Percentiles rank a stretch among this genome's conserved stretches.
Conservation (phyloP, 257 asterid species). For the Gentiana dahurica region DNA sequence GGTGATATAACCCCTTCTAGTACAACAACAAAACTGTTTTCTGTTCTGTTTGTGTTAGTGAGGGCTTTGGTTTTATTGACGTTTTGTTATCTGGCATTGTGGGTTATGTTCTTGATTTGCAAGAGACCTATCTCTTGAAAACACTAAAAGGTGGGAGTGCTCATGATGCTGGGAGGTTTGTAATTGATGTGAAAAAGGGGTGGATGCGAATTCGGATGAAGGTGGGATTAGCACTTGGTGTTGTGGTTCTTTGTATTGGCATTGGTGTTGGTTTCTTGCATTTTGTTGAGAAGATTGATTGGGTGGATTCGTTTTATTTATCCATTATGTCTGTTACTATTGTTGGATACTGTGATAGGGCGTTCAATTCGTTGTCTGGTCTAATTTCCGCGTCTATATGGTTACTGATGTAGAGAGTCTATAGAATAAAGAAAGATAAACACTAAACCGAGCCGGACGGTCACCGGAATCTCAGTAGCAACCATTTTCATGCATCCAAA, state of each 20-base stretch:
- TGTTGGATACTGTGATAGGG: slow-evolving; percentile 93
- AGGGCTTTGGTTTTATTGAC: slow-evolving; percentile 83
- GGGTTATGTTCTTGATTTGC: slow-evolving; percentile 82
- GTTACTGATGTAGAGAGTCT: slow-evolving; percentile 51
- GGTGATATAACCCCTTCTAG: slow-evolving; percentile 89
- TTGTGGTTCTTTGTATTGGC: slow-evolving; percentile 81
- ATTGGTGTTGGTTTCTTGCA: slow-evolving; percentile 71
- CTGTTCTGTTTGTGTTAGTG: slow-evolving; percentile 76
- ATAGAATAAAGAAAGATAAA: too few species aligned
- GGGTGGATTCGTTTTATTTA: slow-evolving; percentile 75
- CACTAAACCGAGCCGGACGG: too few species aligned
- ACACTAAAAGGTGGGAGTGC: slow-evolving; percentile 31
- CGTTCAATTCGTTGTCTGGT: slow-evolving; percentile 64
- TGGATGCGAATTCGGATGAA: slow-evolving; percentile 95
- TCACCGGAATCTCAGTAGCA: too few species aligned
- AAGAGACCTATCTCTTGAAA: slow-evolving; percentile 71
- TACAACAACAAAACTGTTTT: slow-evolving; percentile 55
- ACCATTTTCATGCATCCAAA: too few species aligned
- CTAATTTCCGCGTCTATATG: slow-evolving; percentile 84
- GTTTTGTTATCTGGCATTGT: slow-evolving; percentile 85
- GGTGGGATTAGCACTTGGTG: slow-evolving; percentile 80
- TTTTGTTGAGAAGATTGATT: slow-evolving; percentile 60
- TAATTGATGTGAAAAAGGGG: slow-evolving; percentile 91
- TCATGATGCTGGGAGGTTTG: slow-evolving; percentile 52
- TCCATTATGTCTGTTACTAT: slow-evolving; percentile 97